Percentiles rank a stretch among this genome's conserved stretches.
Evolutionary conservation across 352 stramenopile species (phyloP).

Genomic region (Phytophthora macrochlamydospora): DNA sequence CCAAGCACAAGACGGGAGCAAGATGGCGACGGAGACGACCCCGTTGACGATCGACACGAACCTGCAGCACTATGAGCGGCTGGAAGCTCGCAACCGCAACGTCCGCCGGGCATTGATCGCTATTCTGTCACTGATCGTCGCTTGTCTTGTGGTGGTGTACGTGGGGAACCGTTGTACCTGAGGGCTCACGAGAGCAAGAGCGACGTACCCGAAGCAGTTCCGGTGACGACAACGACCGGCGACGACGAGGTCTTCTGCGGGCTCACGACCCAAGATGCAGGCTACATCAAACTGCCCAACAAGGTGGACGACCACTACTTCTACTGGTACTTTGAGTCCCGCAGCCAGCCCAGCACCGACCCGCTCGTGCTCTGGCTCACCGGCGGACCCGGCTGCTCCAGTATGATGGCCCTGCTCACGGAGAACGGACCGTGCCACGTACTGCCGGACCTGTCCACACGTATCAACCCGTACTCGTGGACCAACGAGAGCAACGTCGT

Average conservation of each 20-base stretch:
- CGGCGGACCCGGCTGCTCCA: constrained; percentile 62
- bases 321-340: constrained; percentile 79
- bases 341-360: constrained; percentile 45
- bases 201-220: constrained; percentile 13
- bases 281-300: constrained; percentile 66
- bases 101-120: constrained; percentile 20
- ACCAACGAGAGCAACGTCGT: constrained; percentile 68
- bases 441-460: constrained; percentile 47
- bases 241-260: constrained; percentile 50
- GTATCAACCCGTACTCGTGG: constrained; percentile 65
- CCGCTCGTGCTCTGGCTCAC: constrained; percentile 73
- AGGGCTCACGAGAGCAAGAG: neutral
- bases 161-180: constrained; percentile 21
- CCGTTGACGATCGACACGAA: constrained; percentile 22
- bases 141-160: constrained; percentile 23
- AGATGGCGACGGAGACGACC: constrained; percentile 30
- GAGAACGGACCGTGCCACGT: constrained; percentile 75
- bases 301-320: constrained; percentile 79
- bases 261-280: constrained; percentile 57
- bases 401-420: constrained; percentile 61
- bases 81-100: constrained; percentile 31
- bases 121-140: constrained; percentile 21
- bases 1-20: neutral
- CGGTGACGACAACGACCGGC: constrained; percentile 2
- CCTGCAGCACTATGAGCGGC: constrained; percentile 24